Evolutionary conservation across 352 stramenopile genomes (phyloP), one percentile per base, ranked within the genome.

Genomic region (Globisporangium radiosum): DNA sequence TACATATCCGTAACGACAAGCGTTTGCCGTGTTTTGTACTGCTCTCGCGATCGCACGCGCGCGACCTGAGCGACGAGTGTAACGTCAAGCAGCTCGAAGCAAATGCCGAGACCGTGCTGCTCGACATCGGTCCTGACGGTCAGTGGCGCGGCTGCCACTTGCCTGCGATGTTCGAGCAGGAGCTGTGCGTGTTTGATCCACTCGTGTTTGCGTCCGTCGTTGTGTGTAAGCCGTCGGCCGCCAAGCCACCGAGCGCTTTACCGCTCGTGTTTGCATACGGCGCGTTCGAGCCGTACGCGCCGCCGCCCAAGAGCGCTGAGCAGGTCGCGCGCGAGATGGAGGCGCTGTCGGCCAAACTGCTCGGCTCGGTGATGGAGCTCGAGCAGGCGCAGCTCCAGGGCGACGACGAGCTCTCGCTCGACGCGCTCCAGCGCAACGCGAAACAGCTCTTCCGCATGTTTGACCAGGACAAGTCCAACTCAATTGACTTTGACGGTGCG

Each of bases 401-500:
- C 13, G 60, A 62, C 7, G 67, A 69, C 2, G 55, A 65, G 7
- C 52, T 86, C n/a, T 73, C 66, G 19, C 62, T 81, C 19, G 72
- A 86, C 40, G 67, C 55, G 9, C 65, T 91, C 8, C 73, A 85
- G 52, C 67, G 66, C 14, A 83, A 76, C 55, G 81, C 78, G 7
- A 70, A 71, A 0, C 71, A 89, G 39, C 62, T 91, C 14, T 91
- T 91, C 52, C 66, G 64, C 10, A 74, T 91, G 54, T 91, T 91
- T 54, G 81, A 91, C 44, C 66, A 84, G 36, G 81, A 91, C 62
- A 76, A 74, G 45, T 91, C 81, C 42, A 75, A 88, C 61, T 85
- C 79, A 37, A 91, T 91, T 53, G 79, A 91, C 52, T 89, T 89
- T 63, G 65, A 78, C 57, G 81, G 81, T 90, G 60, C 15, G 7